These are phyloP conservation scores for Pinus albicaulis DNA, from an alignment of 75 land plant genomes.

Conservation along the genomic window DNA sequence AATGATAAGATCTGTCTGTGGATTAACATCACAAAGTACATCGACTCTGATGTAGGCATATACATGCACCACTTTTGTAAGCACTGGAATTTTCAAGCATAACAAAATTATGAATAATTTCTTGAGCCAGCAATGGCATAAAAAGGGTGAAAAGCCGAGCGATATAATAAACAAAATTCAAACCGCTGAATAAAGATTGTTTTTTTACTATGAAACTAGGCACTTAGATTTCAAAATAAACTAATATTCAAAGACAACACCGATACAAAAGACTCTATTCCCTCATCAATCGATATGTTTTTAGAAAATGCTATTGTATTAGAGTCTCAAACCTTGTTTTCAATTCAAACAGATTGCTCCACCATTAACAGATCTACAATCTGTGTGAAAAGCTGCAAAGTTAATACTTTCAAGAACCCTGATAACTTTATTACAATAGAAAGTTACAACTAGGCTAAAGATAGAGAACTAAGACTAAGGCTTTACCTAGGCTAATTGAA, in stretches of 20 bases:
- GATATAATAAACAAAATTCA: background rate
- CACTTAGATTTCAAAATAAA: background rate
- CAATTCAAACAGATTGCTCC: too few species aligned
- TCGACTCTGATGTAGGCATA: background rate
- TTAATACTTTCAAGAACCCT: too few species aligned
- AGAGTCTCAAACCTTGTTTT: too few species aligned
- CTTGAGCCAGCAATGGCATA: background rate
- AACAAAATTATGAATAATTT: background rate
- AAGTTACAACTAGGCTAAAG: too few species aligned
- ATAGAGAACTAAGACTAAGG: too few species aligned
- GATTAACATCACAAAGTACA: background rate
- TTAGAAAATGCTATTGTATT: too few species aligned
- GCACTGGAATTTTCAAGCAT: background rate
- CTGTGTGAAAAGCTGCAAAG: too few species aligned
- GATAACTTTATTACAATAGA: too few species aligned
- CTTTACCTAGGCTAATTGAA: too few species aligned
- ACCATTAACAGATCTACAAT: too few species aligned
- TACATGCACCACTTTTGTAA: background rate
- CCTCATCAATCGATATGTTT: too few species aligned
- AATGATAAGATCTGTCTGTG: background rate
- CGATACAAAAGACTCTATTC: background rate
- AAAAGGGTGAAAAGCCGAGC: background rate
- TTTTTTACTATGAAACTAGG: background rate
- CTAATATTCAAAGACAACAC: background rate
- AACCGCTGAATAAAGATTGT: background rate